These are phyloP conservation scores for Penicillium frequentans DNA, from an alignment of 2,329 filamentous ascomycete genomes.

Conservation along the genomic window DNA sequence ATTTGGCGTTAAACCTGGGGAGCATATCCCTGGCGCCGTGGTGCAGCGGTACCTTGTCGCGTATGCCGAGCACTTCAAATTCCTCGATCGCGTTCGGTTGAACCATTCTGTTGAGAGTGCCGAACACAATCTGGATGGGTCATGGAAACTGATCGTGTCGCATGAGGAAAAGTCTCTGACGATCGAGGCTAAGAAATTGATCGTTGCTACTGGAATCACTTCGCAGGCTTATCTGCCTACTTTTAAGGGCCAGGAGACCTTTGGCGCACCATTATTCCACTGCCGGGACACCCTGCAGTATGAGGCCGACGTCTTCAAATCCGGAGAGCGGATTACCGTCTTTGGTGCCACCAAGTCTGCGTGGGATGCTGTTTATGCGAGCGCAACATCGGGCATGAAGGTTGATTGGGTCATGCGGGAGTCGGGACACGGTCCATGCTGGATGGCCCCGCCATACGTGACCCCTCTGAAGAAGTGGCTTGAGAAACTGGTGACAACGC, in stretches of 20 bases:
- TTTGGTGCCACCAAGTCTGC: slow-evolving; percentile 64
- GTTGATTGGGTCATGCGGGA: slow-evolving; percentile 46
- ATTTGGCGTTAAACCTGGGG: slow-evolving; percentile 50
- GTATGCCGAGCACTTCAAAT: slow-evolving; percentile 55
- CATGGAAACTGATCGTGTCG: slow-evolving; percentile 32
- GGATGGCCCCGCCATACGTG: slow-evolving; percentile 52
- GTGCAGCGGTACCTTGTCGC: slow-evolving; percentile 59
- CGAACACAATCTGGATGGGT: slow-evolving; percentile 41
- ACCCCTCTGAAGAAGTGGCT: slow-evolving; percentile 68
- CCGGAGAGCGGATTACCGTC: slow-evolving; percentile 44
- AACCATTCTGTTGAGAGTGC: slow-evolving; percentile 53
- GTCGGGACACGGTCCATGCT: slow-evolving; percentile 42
- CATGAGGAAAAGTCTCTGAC: slow-evolving; percentile 10
- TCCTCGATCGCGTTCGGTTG: slow-evolving; percentile 52
- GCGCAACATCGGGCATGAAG: slow-evolving; percentile 53
- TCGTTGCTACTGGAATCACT: slow-evolving; percentile 63
- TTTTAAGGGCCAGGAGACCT: slow-evolving; percentile 52
- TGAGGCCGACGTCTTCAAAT: slow-evolving; percentile 30
- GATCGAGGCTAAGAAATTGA: slow-evolving; percentile 50
- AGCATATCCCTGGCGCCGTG: slow-evolving; percentile 61
- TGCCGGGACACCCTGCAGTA: slow-evolving; percentile 52
- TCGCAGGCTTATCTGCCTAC: slow-evolving; percentile 57
- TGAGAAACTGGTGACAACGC: slow-evolving; percentile 66
- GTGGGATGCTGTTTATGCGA: slow-evolving; percentile 63
- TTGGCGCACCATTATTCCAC: slow-evolving; percentile 59